Evolutionary conservation across 2,329 filamentous ascomycete genomes (phyloP).

Genomic region (Triangularia verruculosa): DNA sequence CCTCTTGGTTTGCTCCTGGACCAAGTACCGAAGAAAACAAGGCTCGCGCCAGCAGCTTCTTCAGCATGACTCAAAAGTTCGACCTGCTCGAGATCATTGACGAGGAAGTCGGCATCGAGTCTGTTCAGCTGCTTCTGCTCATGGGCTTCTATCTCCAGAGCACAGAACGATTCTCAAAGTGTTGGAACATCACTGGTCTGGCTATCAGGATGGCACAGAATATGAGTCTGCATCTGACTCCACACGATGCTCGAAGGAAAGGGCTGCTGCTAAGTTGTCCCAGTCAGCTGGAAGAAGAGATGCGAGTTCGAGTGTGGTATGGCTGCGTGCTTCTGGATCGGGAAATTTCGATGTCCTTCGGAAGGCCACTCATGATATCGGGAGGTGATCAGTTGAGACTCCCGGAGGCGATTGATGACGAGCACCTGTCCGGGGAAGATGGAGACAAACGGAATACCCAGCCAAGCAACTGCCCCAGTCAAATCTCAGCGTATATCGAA

Average conservation of each 20-base stretch:
- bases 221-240: constrained; percentile 25
- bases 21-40: background rate
- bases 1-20: background rate
- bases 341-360: constrained; percentile 12
- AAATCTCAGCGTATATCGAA: constrained; percentile 3
- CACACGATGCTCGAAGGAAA: constrained; percentile 10
- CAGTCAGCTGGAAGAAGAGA: constrained; percentile 9
- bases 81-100: constrained; percentile 8
- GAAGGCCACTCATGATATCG: constrained; percentile 11
- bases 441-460: background rate
- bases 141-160: constrained; percentile 30
- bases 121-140: constrained; percentile 29
- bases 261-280: background rate
- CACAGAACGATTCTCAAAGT: constrained; percentile 24
- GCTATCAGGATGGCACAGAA: constrained; percentile 30
- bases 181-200: constrained; percentile 30
- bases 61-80: constrained; percentile 15
- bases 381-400: constrained; percentile 1
- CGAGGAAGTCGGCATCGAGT: constrained; percentile 21
- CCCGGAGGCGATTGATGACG: constrained; percentile 11
- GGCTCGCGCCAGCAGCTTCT: constrained; percentile 13
- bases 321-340: constrained; percentile 11
- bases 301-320: constrained; percentile 7
- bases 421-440: background rate
- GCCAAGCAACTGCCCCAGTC: background rate